A percentile compares a stretch with the other conserved stretches of the same genome.
These are phyloP conservation scores for Dovyalis caffra DNA, from an alignment of 345 rosid genomes.

Conservation along the genomic window DNA sequence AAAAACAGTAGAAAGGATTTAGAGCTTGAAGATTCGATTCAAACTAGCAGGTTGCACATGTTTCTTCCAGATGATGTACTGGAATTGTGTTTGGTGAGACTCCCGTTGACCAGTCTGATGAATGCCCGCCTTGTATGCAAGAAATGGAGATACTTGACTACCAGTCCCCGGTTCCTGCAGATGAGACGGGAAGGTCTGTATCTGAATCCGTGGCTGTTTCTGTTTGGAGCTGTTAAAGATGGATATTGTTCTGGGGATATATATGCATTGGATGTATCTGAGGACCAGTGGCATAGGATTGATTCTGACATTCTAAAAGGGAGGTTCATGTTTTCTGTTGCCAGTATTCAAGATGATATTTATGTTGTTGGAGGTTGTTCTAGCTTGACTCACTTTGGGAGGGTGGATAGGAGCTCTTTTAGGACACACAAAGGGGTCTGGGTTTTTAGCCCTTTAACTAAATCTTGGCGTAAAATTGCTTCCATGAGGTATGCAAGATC, in stretches of 20 bases:
- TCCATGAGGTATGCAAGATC: conserved; percentile 91
- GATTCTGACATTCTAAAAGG: conserved; percentile 68
- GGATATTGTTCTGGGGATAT: conserved; percentile 81
- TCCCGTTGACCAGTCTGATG: conserved; percentile 78
- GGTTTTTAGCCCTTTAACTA: conserved; percentile 73
- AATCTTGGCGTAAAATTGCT: conserved; percentile 77
- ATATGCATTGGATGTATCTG: conserved; percentile 71
- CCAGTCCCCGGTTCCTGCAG: conserved; percentile 64
- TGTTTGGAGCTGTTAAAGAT: conserved; percentile 78
- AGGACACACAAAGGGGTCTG: conserved; percentile 81
- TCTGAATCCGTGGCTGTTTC: conserved; percentile 88
- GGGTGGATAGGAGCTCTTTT: conserved; percentile 73
- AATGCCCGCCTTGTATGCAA: conserved; percentile 92
- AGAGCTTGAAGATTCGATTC: conserved; percentile 42
- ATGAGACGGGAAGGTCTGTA: conserved; percentile 65
- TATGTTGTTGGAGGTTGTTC: conserved; percentile 91
- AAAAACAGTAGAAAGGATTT: conserved; percentile 51
- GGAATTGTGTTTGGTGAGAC: conserved; percentile 89
- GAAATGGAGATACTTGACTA: conserved; percentile 83
- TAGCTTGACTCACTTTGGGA: conserved; percentile 57
- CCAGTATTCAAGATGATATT: conserved; percentile 67
- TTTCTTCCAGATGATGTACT: conserved; percentile 86
- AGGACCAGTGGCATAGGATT: conserved; percentile 76
- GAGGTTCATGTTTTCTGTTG: conserved; percentile 83
- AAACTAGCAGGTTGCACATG: conserved; percentile 51